Percentiles rank a stretch among this genome's conserved stretches.
Evolutionary conservation across 163 green algal species (phyloP).

Genomic region (Scenedesmus sp.): DNA sequence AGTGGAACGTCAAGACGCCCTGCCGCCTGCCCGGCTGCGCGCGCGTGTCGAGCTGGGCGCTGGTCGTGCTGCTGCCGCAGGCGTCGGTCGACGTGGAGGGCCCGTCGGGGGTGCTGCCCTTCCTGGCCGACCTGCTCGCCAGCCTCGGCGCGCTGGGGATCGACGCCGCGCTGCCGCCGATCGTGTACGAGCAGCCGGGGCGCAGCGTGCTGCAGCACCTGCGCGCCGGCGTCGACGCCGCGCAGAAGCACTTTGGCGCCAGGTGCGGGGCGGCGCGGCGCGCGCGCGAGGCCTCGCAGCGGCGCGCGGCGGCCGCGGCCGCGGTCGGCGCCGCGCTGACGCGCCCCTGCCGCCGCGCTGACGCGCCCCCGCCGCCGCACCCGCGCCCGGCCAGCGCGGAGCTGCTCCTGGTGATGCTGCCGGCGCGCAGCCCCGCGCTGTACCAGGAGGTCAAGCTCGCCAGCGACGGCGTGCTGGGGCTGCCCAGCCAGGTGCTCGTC

Average conservation of each 20-base stretch:
- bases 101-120: constrained; percentile 23
- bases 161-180: constrained; percentile 33
- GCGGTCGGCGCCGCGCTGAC: neutral
- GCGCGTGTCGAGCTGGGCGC: constrained; percentile 30
- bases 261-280: constrained; percentile 7
- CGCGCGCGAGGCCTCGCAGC: too few species aligned
- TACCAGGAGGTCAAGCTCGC: constrained; percentile 45
- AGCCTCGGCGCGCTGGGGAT: constrained; percentile 9
- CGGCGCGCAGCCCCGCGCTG: constrained; percentile 12
- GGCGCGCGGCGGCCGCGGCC: neutral
- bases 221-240: constrained; percentile 22
- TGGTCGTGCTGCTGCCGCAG: constrained; percentile 36
- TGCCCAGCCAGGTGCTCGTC: constrained; percentile 59
- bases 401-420: constrained; percentile 44
- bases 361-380: too few species aligned
- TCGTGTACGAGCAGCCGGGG: constrained; percentile 38
- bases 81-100: constrained; percentile 13
- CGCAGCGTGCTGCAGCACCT: constrained; percentile 45
- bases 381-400: constrained; percentile 37
- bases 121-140: constrained; percentile 23
- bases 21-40: constrained; percentile 12
- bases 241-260: constrained; percentile 41
- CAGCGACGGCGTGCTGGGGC: constrained; percentile 31
- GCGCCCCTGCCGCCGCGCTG: neutral
- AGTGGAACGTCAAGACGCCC: constrained; percentile 40